Base-by-base conservation (phyloP, 169 alveolate genomes). In the Babesia divergens region DNA sequence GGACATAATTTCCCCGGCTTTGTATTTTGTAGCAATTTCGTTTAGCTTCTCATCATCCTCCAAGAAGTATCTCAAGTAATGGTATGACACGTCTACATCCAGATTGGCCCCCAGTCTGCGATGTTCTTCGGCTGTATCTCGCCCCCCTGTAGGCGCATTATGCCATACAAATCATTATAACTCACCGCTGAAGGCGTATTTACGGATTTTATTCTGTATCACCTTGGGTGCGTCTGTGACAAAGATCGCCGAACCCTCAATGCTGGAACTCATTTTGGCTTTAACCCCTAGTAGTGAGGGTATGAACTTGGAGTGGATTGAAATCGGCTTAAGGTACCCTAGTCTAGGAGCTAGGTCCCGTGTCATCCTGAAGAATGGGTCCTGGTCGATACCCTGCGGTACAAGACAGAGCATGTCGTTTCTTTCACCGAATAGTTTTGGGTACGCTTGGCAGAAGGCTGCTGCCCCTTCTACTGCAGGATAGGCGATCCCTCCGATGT, bases 371-470 rank as follows among this genome's bases (percentile, higher is more conserved):
- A 98, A 98, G 89, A 96, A 98, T n/a, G 99, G 99, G 70, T 98
- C 99, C 91, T 98, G 98, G 76, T 98, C 99, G n/a, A 98, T 98
- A 3, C 99, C 99, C 81, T 96, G 95, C 11, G 99, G 99, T 14
- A 94, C 94, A 34, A 96, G 89, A 68, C 98, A 96, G 14, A 94
- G 95, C 31, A 96, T 93, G 60, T 93, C 94, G 43, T 84, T 91
- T 46, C 92, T 82, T 20, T 46, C 38, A 14, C 67, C 74, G 60
- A 95, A 95, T 29, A 96, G 92, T 34, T 91, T 94, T 14, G 98
- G 98, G 89, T 95, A 97, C 46, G 98, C 84, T 54, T 92, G 93
- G 55, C 97, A 94, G 83, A 95, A 94, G 16, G 98, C 91, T 3
- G 99, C 98, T 22, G 97, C 98, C 18, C 98, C 98, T 84, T 98